phyloP scores from a whole-genome alignment of 768 basidiomycete genomes.

The Xerocomus potaroensis region DNA sequence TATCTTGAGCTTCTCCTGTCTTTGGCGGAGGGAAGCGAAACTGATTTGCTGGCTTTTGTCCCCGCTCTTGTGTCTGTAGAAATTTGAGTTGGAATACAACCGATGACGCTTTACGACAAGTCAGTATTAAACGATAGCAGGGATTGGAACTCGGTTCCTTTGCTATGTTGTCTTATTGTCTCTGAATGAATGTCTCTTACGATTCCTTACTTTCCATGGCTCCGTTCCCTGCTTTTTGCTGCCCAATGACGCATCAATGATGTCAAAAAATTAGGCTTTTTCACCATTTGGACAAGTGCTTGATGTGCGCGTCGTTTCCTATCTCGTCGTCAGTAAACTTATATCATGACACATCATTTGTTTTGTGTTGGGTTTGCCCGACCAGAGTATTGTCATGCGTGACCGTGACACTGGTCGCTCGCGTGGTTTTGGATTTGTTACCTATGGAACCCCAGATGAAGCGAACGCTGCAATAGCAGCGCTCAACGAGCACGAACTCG shows the following conservation, averaged over 20 bases:
- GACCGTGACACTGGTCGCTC: slow-evolving; percentile 97
- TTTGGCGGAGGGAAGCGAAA: slow-evolving; percentile 42
- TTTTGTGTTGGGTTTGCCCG: slow-evolving; percentile 24
- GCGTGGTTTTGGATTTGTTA: slow-evolving; percentile 96
- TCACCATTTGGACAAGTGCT: slow-evolving; percentile 71
- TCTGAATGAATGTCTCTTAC: slow-evolving; percentile 30
- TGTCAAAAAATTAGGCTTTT: slow-evolving; percentile 65
- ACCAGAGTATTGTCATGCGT: slow-evolving; percentile 94
- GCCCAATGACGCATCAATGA: slow-evolving; percentile 14
- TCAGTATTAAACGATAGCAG: slow-evolving; percentile 56
- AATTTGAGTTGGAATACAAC: slow-evolving; percentile 96
- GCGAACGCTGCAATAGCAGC: slow-evolving; percentile 71
- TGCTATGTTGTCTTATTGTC: slow-evolving; percentile 47
- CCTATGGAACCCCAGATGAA: slow-evolving; percentile 56
- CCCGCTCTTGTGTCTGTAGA: slow-evolving; percentile 53
- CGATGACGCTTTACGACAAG: slow-evolving; percentile 84
- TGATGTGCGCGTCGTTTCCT: slow-evolving; percentile 74
- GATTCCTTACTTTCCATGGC: slow-evolving; percentile 26
- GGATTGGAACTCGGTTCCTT: slow-evolving; percentile 19
- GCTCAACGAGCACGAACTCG: slow-evolving; percentile 89
- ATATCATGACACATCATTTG: slow-evolving; percentile 9
- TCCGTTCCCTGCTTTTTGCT: slow-evolving; percentile 14
- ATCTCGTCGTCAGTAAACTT: slow-evolving; percentile 20
- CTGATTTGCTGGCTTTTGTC: slow-evolving; percentile 48
- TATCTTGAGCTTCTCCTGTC: slow-evolving; percentile 43